phyloP scores from a whole-genome alignment of 2,329 filamentous ascomycete species.

The Neofusicoccum cordaticola region DNA sequence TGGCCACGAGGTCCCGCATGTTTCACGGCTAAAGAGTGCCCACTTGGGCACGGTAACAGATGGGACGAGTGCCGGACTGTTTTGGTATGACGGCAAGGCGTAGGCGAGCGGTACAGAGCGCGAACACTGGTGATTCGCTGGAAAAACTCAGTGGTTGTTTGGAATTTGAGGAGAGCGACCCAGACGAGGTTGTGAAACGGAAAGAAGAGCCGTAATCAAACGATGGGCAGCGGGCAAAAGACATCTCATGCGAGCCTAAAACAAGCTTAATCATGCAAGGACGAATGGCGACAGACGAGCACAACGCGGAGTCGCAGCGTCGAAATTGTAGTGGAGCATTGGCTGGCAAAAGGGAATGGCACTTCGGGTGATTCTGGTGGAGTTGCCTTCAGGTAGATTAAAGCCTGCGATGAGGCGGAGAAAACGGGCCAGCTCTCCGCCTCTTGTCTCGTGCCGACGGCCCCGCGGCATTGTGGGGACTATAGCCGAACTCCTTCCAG shows the following conservation, averaged over 20 bases:
- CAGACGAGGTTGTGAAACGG: not conserved
- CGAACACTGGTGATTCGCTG: not conserved
- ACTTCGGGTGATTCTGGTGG: not conserved
- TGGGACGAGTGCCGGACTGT: not conserved
- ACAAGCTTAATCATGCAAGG: constrained; percentile 3
- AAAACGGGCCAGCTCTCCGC: constrained; percentile 11
- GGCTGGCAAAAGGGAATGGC: not conserved
- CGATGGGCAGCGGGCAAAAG: not conserved
- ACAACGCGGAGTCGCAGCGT: not conserved
- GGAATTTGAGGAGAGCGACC: not conserved
- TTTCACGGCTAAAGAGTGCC: constrained; percentile 7
- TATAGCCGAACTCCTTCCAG: not conserved
- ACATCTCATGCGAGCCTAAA: not conserved
- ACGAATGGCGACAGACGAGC: not conserved
- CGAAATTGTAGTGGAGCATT: not conserved
- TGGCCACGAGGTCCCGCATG: not conserved
- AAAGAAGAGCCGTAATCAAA: constrained; percentile 12
- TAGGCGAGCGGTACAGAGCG: not conserved
- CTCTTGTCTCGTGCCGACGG: constrained; percentile 5
- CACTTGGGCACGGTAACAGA: not conserved
- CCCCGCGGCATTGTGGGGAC: not conserved
- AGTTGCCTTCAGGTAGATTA: constrained; percentile 8
- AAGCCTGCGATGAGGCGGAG: not conserved
- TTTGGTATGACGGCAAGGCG: not conserved
- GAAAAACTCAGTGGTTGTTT: not conserved